Conservation (phyloP, 208 protist genomes). For the Wallacemonas sp. region DNA sequence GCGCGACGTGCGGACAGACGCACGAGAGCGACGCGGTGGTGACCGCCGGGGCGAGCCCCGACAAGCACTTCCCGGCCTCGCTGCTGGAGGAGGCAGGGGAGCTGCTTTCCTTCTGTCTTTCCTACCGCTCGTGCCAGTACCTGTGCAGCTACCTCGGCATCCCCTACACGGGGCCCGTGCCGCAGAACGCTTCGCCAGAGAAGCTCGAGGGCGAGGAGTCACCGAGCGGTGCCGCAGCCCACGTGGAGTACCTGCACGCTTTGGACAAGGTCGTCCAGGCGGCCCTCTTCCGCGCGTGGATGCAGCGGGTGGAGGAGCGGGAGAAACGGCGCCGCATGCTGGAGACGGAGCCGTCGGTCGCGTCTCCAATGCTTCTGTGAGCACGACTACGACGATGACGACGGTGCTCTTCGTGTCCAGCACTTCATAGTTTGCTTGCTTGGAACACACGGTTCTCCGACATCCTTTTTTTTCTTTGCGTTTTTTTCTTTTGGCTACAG, state of each 20-base stretch:
- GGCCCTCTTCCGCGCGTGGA: slow-evolving; percentile 57
- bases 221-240: slow-evolving; percentile 20
- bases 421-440: no score
- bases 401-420: no score
- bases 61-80: slow-evolving; percentile 38
- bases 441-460: no score
- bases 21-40: slow-evolving; percentile 57
- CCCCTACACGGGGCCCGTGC: slow-evolving; percentile 31
- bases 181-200: slow-evolving; percentile 18
- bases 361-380: background rate
- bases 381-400: no score
- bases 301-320: slow-evolving; percentile 60
- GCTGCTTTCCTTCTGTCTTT: slow-evolving; percentile 65
- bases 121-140: slow-evolving; percentile 42
- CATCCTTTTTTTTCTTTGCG: no score
- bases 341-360: slow-evolving; percentile 43
- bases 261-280: slow-evolving; percentile 83
- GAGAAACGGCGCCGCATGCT: slow-evolving; percentile 62
- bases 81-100: slow-evolving; percentile 60
- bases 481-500: no score
- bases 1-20: slow-evolving; percentile 50
- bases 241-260: slow-evolving; percentile 55
- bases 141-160: slow-evolving; percentile 75
- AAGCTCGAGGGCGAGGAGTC: slow-evolving; percentile 20
- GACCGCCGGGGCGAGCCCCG: slow-evolving; percentile 31